Base-by-base conservation (phyloP, 352 stramenopile species). In the Phytophthora citrophthora region DNA sequence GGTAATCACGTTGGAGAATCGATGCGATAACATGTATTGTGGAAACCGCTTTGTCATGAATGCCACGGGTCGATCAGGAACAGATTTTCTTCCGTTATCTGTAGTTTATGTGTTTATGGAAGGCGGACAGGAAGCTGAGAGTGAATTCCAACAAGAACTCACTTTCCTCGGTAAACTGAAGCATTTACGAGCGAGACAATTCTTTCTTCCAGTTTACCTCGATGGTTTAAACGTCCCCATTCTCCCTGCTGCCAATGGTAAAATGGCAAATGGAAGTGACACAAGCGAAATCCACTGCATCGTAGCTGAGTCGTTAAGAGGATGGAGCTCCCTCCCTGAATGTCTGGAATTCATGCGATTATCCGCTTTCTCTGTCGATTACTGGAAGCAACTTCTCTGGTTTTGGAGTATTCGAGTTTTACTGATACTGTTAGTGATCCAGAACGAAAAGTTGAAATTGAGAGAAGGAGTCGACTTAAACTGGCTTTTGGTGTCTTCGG, bases 321-420 rank as follows among this genome's bases (percentile, higher is more conserved):
- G 60, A 1, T 83, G 74, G 61, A 49, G 13, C 0, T 70, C 70
- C 26, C 48, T 85, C 2, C 29, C 50, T 2, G 48, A 76, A 4
- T 76, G 70, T 32, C 23, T 80, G 5, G 18, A 49, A 8, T 60
- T 61, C 9, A 49, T 78, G 16, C 57, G 32, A 1, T 60, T 46
- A 2, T 66, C 64, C 11, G 11, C 27, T 2, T 26, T 50, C 23
- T 61, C 63, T 5, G 23, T 68, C 4, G 24, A 12, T 5, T 46
- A 76, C 11, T 84, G 72, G 76, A 51, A 53, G 16, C 18, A 53
- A 4, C 12, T 79, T 4, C 16, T 81, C 39, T 61, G 27, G 29
- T 74, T 43, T 38, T 85, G 76, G 70, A 73, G 72, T 59, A 51
- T 59, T 6, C 67, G 71, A n/a, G 56, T 82, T 11, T 49, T 85